These are phyloP conservation scores for Schoenoplectus tabernaemontani DNA, from an alignment of 202 grass and related monocot species.

Conservation along the genomic window DNA sequence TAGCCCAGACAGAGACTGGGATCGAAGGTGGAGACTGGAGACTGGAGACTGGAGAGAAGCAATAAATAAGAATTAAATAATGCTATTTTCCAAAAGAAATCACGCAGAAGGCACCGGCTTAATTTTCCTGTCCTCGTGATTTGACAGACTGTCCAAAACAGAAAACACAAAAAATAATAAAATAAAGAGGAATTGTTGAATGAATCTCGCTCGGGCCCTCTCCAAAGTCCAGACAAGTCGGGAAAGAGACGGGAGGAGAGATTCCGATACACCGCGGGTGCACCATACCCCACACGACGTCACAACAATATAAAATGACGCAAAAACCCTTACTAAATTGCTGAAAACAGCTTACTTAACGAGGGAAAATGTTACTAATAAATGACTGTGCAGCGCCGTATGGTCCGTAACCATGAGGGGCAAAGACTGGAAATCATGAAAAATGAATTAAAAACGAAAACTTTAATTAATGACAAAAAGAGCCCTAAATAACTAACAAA, in stretches of 20 bases:
- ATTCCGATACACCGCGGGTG: neutral
- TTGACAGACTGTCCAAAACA: neutral
- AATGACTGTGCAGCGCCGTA: neutral
- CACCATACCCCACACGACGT: neutral
- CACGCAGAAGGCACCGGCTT: too few relatives aligned
- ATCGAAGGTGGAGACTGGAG: too few relatives aligned
- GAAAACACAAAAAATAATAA: neutral
- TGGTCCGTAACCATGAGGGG: neutral
- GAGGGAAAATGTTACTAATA: neutral
- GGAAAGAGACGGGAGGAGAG: too few relatives aligned
- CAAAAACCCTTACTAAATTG: neutral
- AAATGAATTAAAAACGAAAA: neutral
- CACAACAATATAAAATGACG: conserved; percentile 5
- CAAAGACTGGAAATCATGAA: neutral
- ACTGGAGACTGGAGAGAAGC: too few relatives aligned
- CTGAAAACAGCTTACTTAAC: too few relatives aligned
- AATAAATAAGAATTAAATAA: conserved; percentile 8
- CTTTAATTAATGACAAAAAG: neutral
- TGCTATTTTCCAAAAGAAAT: neutral
- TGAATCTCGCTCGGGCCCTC: neutral
- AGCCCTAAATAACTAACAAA: neutral
- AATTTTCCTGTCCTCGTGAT: conserved; percentile 16
- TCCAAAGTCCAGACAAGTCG: conserved; percentile 17
- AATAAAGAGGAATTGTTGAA: neutral
- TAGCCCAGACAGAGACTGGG: too few relatives aligned